A percentile compares a stretch with the other conserved stretches of the same genome.
Evolutionary conservation across 345 rosid species (phyloP).

Genomic region (Raphanus raphanistrum): DNA sequence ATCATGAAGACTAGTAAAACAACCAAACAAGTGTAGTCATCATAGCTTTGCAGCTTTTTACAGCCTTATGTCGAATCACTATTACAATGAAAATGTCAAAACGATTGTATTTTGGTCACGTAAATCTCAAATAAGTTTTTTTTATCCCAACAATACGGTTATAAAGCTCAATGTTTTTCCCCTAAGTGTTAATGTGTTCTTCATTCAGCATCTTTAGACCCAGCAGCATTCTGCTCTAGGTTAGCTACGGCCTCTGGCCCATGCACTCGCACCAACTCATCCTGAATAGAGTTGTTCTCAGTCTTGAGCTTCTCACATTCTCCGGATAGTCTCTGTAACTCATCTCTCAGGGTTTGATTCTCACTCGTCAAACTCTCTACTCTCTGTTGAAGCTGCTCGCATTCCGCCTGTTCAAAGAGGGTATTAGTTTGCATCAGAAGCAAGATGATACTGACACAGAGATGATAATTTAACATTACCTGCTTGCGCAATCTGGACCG

Average conservation of each 20-base stretch:
- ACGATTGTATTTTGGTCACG: conserved; percentile 28
- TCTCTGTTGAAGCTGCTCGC: conserved; percentile 83
- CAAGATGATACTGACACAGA: background rate
- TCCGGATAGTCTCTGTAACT: conserved; percentile 73
- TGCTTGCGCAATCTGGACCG: conserved; percentile 97
- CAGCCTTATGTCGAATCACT: conserved; percentile 27
- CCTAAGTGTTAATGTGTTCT: conserved; percentile 41
- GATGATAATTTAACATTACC: conserved; percentile 41
- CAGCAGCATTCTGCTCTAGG: conserved; percentile 52
- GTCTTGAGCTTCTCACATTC: conserved; percentile 88
- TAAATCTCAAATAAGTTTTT: conserved; percentile 23
- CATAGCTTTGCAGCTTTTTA: conserved; percentile 28
- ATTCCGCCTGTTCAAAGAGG: conserved; percentile 60
- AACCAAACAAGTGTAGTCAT: conserved; percentile 18
- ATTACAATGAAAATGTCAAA: conserved; percentile 26
- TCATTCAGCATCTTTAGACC: conserved; percentile 41
- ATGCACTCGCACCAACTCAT: conserved; percentile 57
- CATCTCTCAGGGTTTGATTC: conserved; percentile 68
- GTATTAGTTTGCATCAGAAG: conserved; percentile 2
- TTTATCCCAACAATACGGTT: conserved; percentile 13
- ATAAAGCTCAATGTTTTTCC: background rate
- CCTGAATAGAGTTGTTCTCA: conserved; percentile 82
- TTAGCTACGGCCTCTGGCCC: conserved; percentile 78
- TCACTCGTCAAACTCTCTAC: conserved; percentile 70
- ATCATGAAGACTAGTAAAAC: conserved; percentile 40